Evolutionary conservation across 495 filamentous ascomycete genomes (phyloP).

Genomic region (Penicillium paxilli): DNA sequence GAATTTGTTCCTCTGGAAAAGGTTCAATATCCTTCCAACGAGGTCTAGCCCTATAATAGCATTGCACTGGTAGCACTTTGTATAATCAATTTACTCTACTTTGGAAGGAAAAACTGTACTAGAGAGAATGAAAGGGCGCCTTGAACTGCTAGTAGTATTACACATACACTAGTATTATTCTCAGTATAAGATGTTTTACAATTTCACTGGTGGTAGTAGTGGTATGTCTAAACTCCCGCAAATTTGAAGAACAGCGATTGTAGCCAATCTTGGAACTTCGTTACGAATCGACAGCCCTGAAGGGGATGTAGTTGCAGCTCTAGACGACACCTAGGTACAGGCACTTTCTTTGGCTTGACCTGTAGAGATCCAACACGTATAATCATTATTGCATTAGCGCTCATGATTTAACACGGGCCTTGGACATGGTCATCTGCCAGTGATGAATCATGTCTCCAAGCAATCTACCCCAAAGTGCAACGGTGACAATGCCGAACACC

Average conservation of each 20-base stretch:
- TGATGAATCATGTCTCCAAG: background rate
- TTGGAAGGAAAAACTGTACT: background rate
- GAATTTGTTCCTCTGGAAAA: slow-evolving; percentile 61
- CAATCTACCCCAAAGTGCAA: background rate
- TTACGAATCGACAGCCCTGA: too few species aligned
- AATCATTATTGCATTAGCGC: background rate
- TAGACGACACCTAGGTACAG: background rate
- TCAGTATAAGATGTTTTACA: too few species aligned
- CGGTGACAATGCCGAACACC: background rate
- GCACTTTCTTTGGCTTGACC: background rate
- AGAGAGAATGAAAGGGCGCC: too few species aligned
- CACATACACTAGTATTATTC: too few species aligned
- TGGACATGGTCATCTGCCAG: background rate
- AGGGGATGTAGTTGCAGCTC: too few species aligned
- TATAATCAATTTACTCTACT: too few species aligned
- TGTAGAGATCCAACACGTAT: background rate
- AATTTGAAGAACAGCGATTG: too few species aligned
- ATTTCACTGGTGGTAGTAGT: too few species aligned
- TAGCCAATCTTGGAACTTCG: too few species aligned
- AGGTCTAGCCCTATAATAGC: slow-evolving; percentile 11
- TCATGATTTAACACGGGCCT: background rate
- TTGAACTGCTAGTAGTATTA: too few species aligned
- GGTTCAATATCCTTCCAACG: slow-evolving; percentile 72
- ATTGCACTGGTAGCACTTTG: too few species aligned
- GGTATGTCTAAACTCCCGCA: too few species aligned